These are phyloP conservation scores for Suillus fuscotomentosus DNA, from an alignment of 768 basidiomycete species.

Conservation along the genomic window DNA sequence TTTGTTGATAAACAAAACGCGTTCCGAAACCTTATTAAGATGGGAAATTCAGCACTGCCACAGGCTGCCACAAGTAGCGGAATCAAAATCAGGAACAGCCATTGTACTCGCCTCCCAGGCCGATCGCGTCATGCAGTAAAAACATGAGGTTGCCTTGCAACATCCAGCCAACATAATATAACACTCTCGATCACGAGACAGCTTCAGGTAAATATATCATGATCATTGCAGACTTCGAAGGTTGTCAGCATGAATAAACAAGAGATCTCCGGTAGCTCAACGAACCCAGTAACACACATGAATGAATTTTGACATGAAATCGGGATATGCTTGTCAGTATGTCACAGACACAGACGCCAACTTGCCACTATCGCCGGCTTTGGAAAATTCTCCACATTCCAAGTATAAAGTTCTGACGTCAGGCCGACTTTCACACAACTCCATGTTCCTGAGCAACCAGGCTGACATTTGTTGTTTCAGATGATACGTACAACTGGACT, in stretches of 20 bases:
- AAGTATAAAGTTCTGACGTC: not conserved
- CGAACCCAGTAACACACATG: not conserved
- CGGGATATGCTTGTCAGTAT: not conserved
- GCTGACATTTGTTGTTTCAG: not conserved
- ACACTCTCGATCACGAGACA: not conserved
- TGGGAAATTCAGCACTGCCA: conserved; percentile 14
- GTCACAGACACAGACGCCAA: not conserved
- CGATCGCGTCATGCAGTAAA: not conserved
- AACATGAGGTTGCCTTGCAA: not conserved
- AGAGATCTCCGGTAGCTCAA: not conserved
- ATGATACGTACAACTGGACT: not conserved
- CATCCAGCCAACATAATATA: not conserved
- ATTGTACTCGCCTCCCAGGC: not conserved
- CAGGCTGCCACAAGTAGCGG: not conserved
- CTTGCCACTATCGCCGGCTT: not conserved
- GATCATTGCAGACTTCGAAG: not conserved
- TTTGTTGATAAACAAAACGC: conserved; percentile 11
- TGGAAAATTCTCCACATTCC: not conserved
- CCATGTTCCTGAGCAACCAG: not conserved
- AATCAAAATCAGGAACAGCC: not conserved
- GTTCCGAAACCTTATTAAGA: conserved; percentile 6
- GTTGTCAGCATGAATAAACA: not conserved
- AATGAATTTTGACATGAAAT: not conserved
- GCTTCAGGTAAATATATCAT: not conserved
- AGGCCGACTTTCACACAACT: not conserved